phyloP scores from a whole-genome alignment of 108 stramenopile species.

The Nitzschia sp. region DNA sequence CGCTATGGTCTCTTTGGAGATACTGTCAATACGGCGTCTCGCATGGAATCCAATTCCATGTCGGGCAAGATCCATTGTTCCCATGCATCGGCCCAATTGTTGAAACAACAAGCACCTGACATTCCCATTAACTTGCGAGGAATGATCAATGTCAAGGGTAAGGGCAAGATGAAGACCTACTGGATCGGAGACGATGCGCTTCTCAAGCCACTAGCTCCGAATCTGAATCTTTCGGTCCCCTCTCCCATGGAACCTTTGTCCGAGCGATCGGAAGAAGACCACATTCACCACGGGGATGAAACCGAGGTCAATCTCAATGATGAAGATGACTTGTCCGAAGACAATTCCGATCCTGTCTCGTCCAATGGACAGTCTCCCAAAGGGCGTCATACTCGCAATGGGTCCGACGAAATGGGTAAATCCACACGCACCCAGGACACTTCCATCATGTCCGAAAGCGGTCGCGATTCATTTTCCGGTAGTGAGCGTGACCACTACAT shows the following conservation, averaged over 20 bases:
- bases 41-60: slow-evolving; percentile 51
- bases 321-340: background rate
- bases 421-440: background rate
- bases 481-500: background rate
- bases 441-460: background rate
- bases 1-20: slow-evolving; percentile 64
- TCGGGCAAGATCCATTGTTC: slow-evolving; percentile 50
- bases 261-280: background rate
- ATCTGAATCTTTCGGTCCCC: background rate
- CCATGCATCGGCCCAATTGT: slow-evolving; percentile 7
- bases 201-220: background rate
- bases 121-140: slow-evolving; percentile 10
- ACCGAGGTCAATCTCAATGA: background rate
- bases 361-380: background rate
- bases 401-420: background rate
- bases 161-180: slow-evolving; percentile 27
- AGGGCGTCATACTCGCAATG: background rate
- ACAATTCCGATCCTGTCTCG: background rate
- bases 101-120: slow-evolving; percentile 14
- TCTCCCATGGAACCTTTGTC: background rate
- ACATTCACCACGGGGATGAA: background rate
- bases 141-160: slow-evolving; percentile 47
- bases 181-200: slow-evolving; percentile 11
- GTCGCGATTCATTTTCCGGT: background rate
- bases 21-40: slow-evolving; percentile 56